Conservation (phyloP, 306 rosid species). For the Spatholobus suberectus region DNA sequence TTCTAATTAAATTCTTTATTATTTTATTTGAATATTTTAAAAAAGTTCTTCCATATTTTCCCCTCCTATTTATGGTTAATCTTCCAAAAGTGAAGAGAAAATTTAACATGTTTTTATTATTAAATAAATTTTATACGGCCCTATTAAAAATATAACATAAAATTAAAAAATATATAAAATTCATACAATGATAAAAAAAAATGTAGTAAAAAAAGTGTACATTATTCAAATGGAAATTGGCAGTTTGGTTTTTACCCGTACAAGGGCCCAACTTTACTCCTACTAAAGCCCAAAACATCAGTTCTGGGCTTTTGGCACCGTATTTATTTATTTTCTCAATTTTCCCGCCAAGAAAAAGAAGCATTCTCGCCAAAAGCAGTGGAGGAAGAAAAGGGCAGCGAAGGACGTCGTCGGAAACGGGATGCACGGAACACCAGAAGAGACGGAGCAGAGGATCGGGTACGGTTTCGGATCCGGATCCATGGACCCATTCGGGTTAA, state of each 20-base stretch:
- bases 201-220: too few species aligned
- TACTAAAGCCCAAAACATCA: not conserved
- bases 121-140: too few species aligned
- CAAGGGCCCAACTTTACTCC: not conserved
- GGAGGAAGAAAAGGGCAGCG: slow-evolving; percentile 8
- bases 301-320: not conserved
- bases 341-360: slow-evolving; percentile 8
- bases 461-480: slow-evolving; percentile 21
- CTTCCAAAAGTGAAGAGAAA: too few species aligned
- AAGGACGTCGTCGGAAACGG: slow-evolving; percentile 23
- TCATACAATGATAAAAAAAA: too few species aligned
- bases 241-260: not conserved
- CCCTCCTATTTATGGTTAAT: too few species aligned
- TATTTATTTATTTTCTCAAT: not conserved
- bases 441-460: slow-evolving; percentile 31
- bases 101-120: too few species aligned
- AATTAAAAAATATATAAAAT: too few species aligned
- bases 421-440: slow-evolving; percentile 43
- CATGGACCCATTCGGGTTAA: slow-evolving; percentile 35
- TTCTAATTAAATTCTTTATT: too few species aligned
- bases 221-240: too few species aligned
- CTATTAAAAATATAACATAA: too few species aligned
- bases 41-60: too few species aligned
- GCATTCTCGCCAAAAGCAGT: not conserved
- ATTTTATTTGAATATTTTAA: too few species aligned